Base-by-base conservation (phyloP, 2,329 filamentous ascomycete genomes). In the Phialophora chinensis region DNA sequence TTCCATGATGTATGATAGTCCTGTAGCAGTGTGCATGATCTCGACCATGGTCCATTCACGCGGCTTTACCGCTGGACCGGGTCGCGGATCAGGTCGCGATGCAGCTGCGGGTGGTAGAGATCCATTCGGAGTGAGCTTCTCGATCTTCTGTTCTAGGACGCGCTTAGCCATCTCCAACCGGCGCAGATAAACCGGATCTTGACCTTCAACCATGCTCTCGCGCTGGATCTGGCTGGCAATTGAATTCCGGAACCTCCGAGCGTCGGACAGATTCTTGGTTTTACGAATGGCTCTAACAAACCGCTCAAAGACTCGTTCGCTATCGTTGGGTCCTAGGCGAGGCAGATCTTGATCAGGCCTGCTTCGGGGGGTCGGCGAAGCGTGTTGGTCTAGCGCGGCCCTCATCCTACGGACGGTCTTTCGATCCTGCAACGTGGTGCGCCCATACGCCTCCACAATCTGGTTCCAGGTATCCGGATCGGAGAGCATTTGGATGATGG, bases 391-490 rank as follows among this genome's bases (percentile, higher is more conserved):
- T 58, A 99, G 82, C 8, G 94, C 95, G 47, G 93, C 94, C 63
- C 95, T 89, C 62, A 99, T 86, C 77, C 93, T 96, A 64, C 91
- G 89, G 47, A 99, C 94, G 0, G 93, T 97, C 69, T 96, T 98
- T 44, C 96, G 88, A 77, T 99, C 96, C 77, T 98, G 95, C 50
- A 99, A 84, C 82, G 96, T 90, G 29, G 90, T 90, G 58, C 91
- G 89, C 20, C 93, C 89, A 78, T 90, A 92, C 63, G 90, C 93
- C 78, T 98, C 94, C 85, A 98, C 92, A 66, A 97, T 79, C 77
- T 97, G 93, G 74, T 99, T 98, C 94, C 94, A 99, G 8, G 91
- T 96, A 80, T 99, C 96, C 1, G 96, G 93, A 72, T 99, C 94
- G 4, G 91, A 87, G 20, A 99, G 82, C 68, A 93, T 82, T 73